Evolutionary conservation across 179 eudicot genomes (phyloP), one percentile per base, ranked within the genome.

Genomic region (Dionaea muscipula): DNA sequence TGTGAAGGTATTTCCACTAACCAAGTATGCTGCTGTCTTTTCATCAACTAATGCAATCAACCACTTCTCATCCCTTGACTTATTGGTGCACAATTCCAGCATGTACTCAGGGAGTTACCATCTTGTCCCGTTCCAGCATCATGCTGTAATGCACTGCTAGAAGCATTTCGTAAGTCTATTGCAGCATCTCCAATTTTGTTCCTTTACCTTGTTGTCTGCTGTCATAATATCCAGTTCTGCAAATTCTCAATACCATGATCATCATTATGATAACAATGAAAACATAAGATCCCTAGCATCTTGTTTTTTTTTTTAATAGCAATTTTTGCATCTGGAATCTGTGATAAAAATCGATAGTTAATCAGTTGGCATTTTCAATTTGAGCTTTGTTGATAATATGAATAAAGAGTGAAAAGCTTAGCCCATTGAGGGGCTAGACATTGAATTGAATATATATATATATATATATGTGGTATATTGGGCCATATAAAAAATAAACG

Each of bases 91-190:
- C 53, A 43, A 16, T 71, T 61, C 56, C 79, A 91, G 95, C 84
- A 84, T 72, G 78, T 84, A 62, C 65, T 91, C 47, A 81, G 98
- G 45, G 98, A 91, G 67, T 73, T 91, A 61, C 95, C 98, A 54
- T 91, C 98, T 57, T 82, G 91, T 57, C 98, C 98, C 39, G 95
- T 91, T 56, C 98, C 98, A 40, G 98, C 98, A 67, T 77, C 98
- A 58, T 91, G 98, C 75, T 91, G 98, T 77, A 87, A 81, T 57
- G 98, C 98, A 25, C 77, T 91, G 18, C 76, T 91, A 55, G 88
- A 87, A 78, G 94, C 98, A 61, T 82, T 63, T 61, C 79, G 98
- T 91, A 74, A 87, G 98, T 81, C 68, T 47, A 18, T 53, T 56
- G 6, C 35, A 26, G 25, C 25, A 22, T 35, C 16, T 56, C 26